These are phyloP conservation scores for Populus ilicifolia DNA, from an alignment of 345 rosid species.

Conservation along the genomic window DNA sequence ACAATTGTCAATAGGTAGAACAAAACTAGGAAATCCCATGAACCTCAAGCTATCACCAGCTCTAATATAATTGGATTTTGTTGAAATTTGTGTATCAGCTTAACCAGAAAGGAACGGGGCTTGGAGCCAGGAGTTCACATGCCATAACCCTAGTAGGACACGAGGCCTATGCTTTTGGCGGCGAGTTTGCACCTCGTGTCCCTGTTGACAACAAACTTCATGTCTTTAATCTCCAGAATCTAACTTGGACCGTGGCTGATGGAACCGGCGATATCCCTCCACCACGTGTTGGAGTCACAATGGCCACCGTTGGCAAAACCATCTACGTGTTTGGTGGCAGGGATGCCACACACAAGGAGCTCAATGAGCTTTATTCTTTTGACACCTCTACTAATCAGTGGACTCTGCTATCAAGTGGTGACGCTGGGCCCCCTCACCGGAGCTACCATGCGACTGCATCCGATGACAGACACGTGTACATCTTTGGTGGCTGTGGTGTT, in stretches of 20 bases:
- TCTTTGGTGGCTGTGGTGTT: slow-evolving; percentile 87
- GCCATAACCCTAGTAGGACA: slow-evolving; percentile 64
- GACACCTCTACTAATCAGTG: slow-evolving; percentile 53
- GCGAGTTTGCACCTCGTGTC: slow-evolving; percentile 77
- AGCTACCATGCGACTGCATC: slow-evolving; percentile 73
- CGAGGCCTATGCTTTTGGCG: slow-evolving; percentile 73
- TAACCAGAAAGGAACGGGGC: slow-evolving; percentile 65
- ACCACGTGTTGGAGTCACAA: slow-evolving; percentile 83
- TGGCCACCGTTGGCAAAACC: slow-evolving; percentile 57
- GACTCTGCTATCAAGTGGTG: slow-evolving; percentile 59
- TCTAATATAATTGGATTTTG: slow-evolving; percentile 2
- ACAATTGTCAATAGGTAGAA: no score
- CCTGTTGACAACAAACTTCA: slow-evolving; percentile 82
- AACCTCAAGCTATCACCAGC: background rate
- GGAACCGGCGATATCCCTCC: slow-evolving; percentile 73
- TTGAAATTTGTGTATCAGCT: slow-evolving; percentile 40
- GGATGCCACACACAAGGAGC: slow-evolving; percentile 61
- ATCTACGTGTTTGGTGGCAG: slow-evolving; percentile 81
- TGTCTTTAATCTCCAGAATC: slow-evolving; percentile 54
- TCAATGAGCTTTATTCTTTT: slow-evolving; percentile 73
- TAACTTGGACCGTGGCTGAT: slow-evolving; percentile 57
- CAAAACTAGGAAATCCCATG: no score
- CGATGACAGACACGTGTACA: slow-evolving; percentile 51
- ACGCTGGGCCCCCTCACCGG: slow-evolving; percentile 57
- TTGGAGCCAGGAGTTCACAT: slow-evolving; percentile 93